Conservation (phyloP, 2,329 filamentous ascomycete species). For the Bipolaris cookei region DNA sequence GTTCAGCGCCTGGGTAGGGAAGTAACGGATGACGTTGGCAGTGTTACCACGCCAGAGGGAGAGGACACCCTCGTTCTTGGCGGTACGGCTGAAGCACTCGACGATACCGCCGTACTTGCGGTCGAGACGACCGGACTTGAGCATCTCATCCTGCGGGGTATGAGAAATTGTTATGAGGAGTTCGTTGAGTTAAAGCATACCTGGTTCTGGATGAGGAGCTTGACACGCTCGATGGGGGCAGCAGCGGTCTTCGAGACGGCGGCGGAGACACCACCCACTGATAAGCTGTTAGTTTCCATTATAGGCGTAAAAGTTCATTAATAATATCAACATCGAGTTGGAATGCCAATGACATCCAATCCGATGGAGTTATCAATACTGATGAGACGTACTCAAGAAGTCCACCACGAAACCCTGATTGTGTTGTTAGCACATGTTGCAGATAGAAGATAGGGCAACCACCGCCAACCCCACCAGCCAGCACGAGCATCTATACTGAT, state of each 20-base stretch:
- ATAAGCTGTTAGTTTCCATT: slow-evolving; percentile 53
- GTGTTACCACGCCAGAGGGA: slow-evolving; percentile 99
- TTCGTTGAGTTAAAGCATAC: slow-evolving; percentile 64
- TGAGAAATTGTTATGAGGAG: slow-evolving; percentile 26
- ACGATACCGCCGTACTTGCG: slow-evolving; percentile 91
- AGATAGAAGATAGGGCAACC: slow-evolving; percentile 24
- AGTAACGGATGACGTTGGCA: slow-evolving; percentile 99
- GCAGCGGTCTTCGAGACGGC: slow-evolving; percentile 99
- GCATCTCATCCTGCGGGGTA: slow-evolving; percentile 90
- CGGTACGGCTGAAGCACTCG: slow-evolving; percentile 96
- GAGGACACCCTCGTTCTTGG: slow-evolving; percentile 88
- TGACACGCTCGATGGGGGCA: slow-evolving; percentile 99
- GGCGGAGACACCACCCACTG: slow-evolving; percentile 98
- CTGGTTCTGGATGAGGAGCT: slow-evolving; percentile 99
- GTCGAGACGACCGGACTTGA: slow-evolving; percentile 97
- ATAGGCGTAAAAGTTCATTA: slow-evolving; percentile 13
- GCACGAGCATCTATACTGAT: slow-evolving; percentile 25
- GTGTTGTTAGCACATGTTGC: slow-evolving; percentile 36
- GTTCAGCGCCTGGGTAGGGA: slow-evolving; percentile 99
- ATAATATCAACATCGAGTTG: slow-evolving; percentile 16
- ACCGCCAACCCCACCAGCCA: slow-evolving; percentile 25
- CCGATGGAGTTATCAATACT: slow-evolving; percentile 26
- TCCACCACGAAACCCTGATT: slow-evolving; percentile 89
- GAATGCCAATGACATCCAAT: slow-evolving; percentile 33
- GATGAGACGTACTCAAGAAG: slow-evolving; percentile 88